phyloP scores from a whole-genome alignment of 2,329 filamentous ascomycete genomes.

The Penicillium sp. region DNA sequence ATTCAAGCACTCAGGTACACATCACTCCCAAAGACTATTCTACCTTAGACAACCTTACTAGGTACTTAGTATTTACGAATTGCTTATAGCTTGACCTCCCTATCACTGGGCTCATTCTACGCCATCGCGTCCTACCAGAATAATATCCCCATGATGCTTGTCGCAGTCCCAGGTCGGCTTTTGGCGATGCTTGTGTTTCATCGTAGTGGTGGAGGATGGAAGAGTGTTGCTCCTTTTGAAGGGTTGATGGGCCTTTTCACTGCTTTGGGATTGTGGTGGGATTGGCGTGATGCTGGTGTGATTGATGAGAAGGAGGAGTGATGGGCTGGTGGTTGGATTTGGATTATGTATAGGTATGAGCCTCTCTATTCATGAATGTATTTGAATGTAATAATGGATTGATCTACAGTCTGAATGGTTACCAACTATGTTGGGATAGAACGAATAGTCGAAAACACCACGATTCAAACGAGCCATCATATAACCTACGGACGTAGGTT shows the following conservation, averaged over 20 bases:
- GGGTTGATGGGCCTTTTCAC: constrained; percentile 25
- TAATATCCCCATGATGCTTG: constrained; percentile 29
- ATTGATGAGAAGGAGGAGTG: constrained; percentile 1
- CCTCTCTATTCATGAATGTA: not conserved
- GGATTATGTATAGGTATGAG: not conserved
- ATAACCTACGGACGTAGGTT: too few relatives aligned
- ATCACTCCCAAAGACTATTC: too few relatives aligned
- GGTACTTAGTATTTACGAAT: not conserved
- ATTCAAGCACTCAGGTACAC: constrained; percentile 30
- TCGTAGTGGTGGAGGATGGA: constrained; percentile 21
- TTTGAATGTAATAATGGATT: too few relatives aligned
- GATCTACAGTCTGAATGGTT: too few relatives aligned
- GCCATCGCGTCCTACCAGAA: constrained; percentile 28
- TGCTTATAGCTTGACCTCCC: constrained; percentile 21
- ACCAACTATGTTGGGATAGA: too few relatives aligned
- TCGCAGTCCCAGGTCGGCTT: constrained; percentile 24
- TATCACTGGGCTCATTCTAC: constrained; percentile 26
- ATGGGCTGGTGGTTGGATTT: not conserved
- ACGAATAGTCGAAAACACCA: too few relatives aligned
- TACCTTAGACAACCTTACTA: too few relatives aligned
- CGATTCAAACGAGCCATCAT: too few relatives aligned
- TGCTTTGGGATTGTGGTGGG: constrained; percentile 25
- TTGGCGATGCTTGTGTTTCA: constrained; percentile 25
- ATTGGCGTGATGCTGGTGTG: constrained; percentile 12
- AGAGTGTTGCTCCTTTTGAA: constrained; percentile 27